Evolutionary conservation across 176 grass and related monocot species (phyloP).

Genomic region (Lolium rigidum): DNA sequence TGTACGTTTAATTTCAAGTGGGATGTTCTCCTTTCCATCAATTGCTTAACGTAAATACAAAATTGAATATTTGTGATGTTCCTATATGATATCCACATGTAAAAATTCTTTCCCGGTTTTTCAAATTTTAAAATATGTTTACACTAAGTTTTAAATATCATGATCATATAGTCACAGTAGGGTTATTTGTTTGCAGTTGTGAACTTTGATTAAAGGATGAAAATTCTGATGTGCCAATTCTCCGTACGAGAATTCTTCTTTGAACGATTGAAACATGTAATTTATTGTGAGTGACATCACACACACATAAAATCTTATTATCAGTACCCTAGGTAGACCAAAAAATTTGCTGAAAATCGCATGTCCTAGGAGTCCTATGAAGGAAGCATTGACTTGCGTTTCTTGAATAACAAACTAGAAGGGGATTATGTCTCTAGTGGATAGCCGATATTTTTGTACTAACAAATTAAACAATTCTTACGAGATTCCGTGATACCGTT

Average conservation of each 20-base stretch:
- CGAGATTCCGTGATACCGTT: constrained; percentile 24
- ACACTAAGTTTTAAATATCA: not conserved
- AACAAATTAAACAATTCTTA: constrained; percentile 3
- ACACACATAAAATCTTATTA: not conserved
- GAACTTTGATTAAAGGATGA: not conserved
- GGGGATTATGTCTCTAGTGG: not conserved
- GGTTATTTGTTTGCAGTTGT: not conserved
- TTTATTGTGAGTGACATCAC: not conserved
- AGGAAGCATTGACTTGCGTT: constrained; percentile 30
- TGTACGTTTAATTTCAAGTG: not conserved
- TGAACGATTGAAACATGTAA: not conserved
- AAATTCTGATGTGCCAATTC: not conserved
- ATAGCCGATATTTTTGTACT: not conserved
- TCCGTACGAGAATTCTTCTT: not conserved
- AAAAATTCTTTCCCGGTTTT: not conserved
- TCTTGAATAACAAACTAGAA: constrained; percentile 20
- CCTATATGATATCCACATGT: not conserved
- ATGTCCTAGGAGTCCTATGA: constrained; percentile 9
- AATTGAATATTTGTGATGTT: no score
- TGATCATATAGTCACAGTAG: not conserved
- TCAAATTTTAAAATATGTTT: not conserved
- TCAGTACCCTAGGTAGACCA: not conserved
- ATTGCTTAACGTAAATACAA: no score
- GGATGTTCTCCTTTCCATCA: no score
- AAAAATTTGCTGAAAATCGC: not conserved